A percentile compares a stretch with the other conserved stretches of the same genome.
Evolutionary conservation across 495 filamentous ascomycete genomes (phyloP).

Genomic region (Cercophora sp.): DNA sequence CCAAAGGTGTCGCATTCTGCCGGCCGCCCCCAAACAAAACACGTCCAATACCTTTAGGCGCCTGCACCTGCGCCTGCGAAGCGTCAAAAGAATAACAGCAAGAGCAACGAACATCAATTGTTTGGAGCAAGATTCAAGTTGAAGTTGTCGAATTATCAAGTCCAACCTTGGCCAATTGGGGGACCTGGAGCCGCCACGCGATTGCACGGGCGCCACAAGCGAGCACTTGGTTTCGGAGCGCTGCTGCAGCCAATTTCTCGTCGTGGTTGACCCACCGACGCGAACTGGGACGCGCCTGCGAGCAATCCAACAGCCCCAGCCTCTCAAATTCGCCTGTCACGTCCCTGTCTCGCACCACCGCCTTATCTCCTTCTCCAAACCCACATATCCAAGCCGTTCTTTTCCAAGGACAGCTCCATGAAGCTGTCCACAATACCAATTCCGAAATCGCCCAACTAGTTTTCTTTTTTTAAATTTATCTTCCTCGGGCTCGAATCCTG

Average conservation of each 20-base stretch:
- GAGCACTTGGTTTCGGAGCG: conserved; percentile 2
- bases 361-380: background rate
- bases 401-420: background rate
- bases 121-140: too few species aligned
- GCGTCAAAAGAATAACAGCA: too few species aligned
- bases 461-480: too few species aligned
- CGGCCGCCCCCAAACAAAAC: conserved; percentile 6
- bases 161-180: too few species aligned
- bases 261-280: conserved; percentile 23
- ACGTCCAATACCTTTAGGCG: too few species aligned
- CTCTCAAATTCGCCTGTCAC: conserved; percentile 25
- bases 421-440: background rate
- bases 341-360: conserved; percentile 3
- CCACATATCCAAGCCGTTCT: background rate
- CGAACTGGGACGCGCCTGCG: conserved; percentile 22
- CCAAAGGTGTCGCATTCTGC: too few species aligned
- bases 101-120: too few species aligned
- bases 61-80: too few species aligned
- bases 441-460: too few species aligned
- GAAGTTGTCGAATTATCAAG: too few species aligned
- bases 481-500: background rate
- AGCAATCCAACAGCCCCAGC: conserved; percentile 28
- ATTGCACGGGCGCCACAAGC: background rate
- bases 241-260: conserved; percentile 1
- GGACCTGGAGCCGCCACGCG: too few species aligned